Evolutionary conservation across 2,329 filamentous ascomycete species (phyloP), one percentile per base, ranked within the genome.

Genomic region (Exophiala calicioides): DNA sequence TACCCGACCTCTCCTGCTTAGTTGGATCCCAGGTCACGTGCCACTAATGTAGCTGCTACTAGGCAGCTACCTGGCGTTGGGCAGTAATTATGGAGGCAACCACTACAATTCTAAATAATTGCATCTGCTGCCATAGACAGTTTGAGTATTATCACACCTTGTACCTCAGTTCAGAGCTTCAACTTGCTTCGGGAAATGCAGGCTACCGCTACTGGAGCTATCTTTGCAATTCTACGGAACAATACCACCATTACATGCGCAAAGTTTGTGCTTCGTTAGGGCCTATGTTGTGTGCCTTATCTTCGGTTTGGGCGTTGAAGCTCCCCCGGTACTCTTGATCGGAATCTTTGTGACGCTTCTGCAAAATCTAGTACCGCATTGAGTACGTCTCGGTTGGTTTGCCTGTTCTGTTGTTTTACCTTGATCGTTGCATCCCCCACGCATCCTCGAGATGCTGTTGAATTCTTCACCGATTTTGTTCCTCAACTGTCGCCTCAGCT

Each of bases 401-500:
- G 4, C 8, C 34, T 30, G 12, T 26, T 42, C 30, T 20, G 9
- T 38, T 26, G 34, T 34, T 30, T 48, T 47, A 44, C 49, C 44
- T 39, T 43, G 44, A 44, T 33, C 44, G 38, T 52, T 52, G 26
- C 49, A 39, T 45, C 58, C 56, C 50, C 56, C 57, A 27, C 61
- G 51, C 43, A 62, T 56, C 34, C 21, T 44, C 49, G 56, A 48
- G 15, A 59, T 49, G 42, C 52, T 52, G 16, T 55, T 52, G 21
- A 61, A 55, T 36, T 47, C 55, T 19, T 44, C 47, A 23, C 56
- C 52, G 20, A 58, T 50, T 31, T 60, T 52, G 3, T 4, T 19
- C 18, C 15, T 27, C 15, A 43, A 13, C 18, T n/a, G 32, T 38
- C 39, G 42, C 52, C 48, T 47, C 13, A 19, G 18, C 23, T 36